Percentiles rank a stretch among this genome's conserved stretches.
phyloP scores from a whole-genome alignment of 805 yeast species.

The Yarrowia divulgata region DNA sequence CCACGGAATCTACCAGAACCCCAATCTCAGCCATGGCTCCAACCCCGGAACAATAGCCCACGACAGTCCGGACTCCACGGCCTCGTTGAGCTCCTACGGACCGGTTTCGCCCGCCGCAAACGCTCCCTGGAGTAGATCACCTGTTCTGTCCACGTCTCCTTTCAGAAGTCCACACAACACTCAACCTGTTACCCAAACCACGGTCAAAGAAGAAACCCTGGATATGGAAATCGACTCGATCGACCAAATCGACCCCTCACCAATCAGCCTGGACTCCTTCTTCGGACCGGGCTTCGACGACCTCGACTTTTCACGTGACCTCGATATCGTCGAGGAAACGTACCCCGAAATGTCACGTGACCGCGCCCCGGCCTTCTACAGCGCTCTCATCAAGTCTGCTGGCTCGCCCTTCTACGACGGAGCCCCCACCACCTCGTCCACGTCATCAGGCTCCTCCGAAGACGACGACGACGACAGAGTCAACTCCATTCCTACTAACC shows the following conservation, averaged over 20 bases:
- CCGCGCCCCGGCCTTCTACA: slow-evolving; percentile 4
- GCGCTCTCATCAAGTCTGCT: slow-evolving; percentile 2
- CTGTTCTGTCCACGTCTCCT: neutral
- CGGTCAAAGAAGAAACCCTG: neutral
- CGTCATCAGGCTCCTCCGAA: slow-evolving; percentile 11
- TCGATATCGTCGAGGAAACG: slow-evolving; percentile 32
- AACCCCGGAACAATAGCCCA: slow-evolving; percentile 1
- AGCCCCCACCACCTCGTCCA: slow-evolving; percentile 7
- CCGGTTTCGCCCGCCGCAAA: slow-evolving; percentile 18
- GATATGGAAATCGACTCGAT: neutral
- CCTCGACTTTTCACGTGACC: slow-evolving; percentile 12
- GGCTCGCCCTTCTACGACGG: slow-evolving; percentile 15
- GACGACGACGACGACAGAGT: slow-evolving; percentile 46
- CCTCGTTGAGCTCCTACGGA: slow-evolving; percentile 7
- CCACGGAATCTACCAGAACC: slow-evolving; percentile 24
- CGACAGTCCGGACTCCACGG: slow-evolving; percentile 12
- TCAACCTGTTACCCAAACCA: neutral
- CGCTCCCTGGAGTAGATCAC: slow-evolving; percentile 21
- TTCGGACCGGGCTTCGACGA: slow-evolving; percentile 20
- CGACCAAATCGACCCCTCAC: neutral
- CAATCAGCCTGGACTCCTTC: slow-evolving; percentile 22
- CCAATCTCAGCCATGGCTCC: slow-evolving; percentile 4
- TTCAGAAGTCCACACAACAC: neutral
- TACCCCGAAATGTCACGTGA: slow-evolving; percentile 19
- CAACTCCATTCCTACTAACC: slow-evolving; percentile 51